Evolutionary conservation across 2,329 filamentous ascomycete genomes (phyloP).

Genomic region (Dichotomopilus funicola): DNA sequence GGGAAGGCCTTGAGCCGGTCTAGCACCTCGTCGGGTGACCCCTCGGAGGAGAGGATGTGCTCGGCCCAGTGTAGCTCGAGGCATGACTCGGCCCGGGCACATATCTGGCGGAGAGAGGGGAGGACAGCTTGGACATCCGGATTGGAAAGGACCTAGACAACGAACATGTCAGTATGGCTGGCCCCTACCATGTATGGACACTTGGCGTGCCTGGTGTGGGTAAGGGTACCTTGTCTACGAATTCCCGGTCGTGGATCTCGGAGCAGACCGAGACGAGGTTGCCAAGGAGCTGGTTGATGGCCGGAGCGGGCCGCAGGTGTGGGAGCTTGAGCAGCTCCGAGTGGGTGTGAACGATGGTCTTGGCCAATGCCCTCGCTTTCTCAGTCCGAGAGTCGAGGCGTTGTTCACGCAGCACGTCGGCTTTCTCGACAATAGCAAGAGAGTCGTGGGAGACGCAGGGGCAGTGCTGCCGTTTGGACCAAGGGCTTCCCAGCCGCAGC

Average conservation of each 20-base stretch:
- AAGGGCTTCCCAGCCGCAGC: conserved; percentile 16
- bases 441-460: conserved; percentile 17
- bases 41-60: conserved; percentile 26
- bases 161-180: not conserved
- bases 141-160: conserved; percentile 30
- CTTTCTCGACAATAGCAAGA: conserved; percentile 20
- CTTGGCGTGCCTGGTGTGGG: not conserved
- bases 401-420: conserved; percentile 14
- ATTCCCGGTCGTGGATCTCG: conserved; percentile 18
- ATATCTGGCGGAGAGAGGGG: conserved; percentile 34
- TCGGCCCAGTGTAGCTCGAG: conserved; percentile 40
- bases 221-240: conserved; percentile 15
- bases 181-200: too few relatives aligned
- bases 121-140: conserved; percentile 29
- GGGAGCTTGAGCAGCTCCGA: conserved; percentile 16
- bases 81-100: conserved; percentile 38
- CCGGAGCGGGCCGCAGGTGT: conserved; percentile 12
- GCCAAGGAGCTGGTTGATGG: conserved; percentile 20
- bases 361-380: conserved; percentile 12
- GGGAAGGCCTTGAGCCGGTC: conserved; percentile 36
- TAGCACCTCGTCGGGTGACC: conserved; percentile 15
- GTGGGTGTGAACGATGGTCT: conserved; percentile 17
- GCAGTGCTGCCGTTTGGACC: conserved; percentile 7
- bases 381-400: conserved; percentile 6
- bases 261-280: conserved; percentile 21